Evolutionary conservation across 257 asterid species (phyloP).

Genomic region (Capsicum rhomboideum): DNA sequence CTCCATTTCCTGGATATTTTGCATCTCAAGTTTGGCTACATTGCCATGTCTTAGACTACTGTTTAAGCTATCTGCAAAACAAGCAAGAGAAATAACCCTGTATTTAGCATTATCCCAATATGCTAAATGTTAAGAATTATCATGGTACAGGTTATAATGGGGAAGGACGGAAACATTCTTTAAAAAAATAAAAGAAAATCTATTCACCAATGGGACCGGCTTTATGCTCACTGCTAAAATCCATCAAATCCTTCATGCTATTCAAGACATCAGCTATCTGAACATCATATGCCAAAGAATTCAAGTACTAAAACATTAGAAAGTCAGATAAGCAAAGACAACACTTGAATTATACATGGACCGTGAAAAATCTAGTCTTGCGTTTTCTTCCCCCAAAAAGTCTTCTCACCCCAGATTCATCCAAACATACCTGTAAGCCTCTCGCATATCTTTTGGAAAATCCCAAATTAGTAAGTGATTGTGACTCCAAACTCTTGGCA

Average conservation of each 20-base stretch:
- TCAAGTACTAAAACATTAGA: not conserved
- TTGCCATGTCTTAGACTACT: constrained; percentile 43
- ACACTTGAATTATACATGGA: not conserved
- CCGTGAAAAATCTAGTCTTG: not conserved
- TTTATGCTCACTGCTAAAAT: constrained; percentile 65
- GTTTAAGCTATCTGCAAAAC: constrained; percentile 75
- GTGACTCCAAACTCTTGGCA: constrained; percentile 88
- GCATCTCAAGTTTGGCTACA: constrained; percentile 41
- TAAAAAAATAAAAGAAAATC: not conserved
- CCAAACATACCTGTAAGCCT: constrained; percentile 72
- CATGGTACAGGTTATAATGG: not conserved
- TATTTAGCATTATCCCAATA: not conserved
- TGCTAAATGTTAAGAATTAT: not conserved
- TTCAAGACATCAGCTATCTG: constrained; percentile 96
- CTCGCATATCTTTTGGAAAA: constrained; percentile 92
- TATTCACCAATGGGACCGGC: constrained; percentile 77
- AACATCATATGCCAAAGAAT: constrained; percentile 5
- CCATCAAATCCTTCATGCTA: constrained; percentile 96
- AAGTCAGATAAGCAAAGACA: not conserved
- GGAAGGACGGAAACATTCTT: not conserved
- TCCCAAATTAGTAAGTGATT: constrained; percentile 88
- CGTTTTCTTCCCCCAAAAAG: not conserved
- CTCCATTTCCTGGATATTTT: constrained; percentile 44
- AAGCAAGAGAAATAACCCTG: not conserved
- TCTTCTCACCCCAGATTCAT: not conserved